These are phyloP conservation scores for Cladosporium sp. DNA, from an alignment of 2,329 filamentous ascomycete species.

Conservation along the genomic window DNA sequence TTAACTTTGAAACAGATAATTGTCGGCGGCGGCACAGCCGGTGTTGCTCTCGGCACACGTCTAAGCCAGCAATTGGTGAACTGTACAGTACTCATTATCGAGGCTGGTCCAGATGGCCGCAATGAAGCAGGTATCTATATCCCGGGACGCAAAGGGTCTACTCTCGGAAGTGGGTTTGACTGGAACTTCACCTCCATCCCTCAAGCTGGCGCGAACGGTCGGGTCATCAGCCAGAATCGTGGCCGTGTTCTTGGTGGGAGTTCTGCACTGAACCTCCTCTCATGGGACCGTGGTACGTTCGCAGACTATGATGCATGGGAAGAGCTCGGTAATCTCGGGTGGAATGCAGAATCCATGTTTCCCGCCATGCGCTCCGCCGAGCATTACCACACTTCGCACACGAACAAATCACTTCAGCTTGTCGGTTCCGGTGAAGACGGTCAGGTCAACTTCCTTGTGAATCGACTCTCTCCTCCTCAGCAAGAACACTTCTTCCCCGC, in stretches of 20 bases:
- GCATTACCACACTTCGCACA: conserved; percentile 20
- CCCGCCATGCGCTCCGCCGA: conserved; percentile 30
- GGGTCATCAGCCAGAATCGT: conserved; percentile 38
- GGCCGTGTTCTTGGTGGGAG: conserved; percentile 47
- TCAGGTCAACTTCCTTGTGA: conserved; percentile 33
- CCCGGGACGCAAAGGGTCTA: conserved; percentile 19
- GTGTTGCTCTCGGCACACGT: conserved; percentile 18
- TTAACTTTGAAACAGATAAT: conserved; percentile 16
- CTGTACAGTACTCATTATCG: conserved; percentile 18
- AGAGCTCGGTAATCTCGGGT: conserved; percentile 29
- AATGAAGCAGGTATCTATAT: conserved; percentile 17
- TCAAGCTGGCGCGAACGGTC: conserved; percentile 36
- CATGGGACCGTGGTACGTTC: conserved; percentile 26
- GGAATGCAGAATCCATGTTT: conserved; percentile 33
- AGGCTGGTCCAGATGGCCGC: conserved; percentile 19
- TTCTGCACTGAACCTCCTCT: conserved; percentile 40
- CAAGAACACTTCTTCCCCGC: conserved; percentile 42
- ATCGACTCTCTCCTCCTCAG: conserved; percentile 39
- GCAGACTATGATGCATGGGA: conserved; percentile 33
- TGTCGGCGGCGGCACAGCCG: conserved; percentile 22
- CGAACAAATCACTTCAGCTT: conserved; percentile 4
- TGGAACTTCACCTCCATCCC: conserved; percentile 43
- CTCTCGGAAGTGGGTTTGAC: conserved; percentile 23
- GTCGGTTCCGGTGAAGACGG: conserved; percentile 27
- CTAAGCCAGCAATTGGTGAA: conserved; percentile 18